Base-by-base conservation (phyloP, 345 rosid genomes). In the Diplotaxis tenuifolia region DNA sequence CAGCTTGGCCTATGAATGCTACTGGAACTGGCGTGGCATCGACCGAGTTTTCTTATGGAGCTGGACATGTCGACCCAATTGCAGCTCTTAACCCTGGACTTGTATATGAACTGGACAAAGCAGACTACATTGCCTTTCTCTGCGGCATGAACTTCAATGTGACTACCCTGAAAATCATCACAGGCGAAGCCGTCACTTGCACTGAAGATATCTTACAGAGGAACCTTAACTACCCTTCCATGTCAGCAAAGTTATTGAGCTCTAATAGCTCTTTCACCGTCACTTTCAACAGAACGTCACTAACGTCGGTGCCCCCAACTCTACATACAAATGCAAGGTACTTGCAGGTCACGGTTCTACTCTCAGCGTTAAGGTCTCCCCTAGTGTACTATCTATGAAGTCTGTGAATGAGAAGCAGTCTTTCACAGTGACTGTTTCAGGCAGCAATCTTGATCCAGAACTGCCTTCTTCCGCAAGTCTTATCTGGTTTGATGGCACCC, bases 401-500 rank as follows among this genome's bases (percentile, higher is more conserved):
- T 15, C 78, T 1, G 11, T 67, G 18, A 42, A 64, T 0, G 86
- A 86, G 77, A 82, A 75, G 74, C 62, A 79, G 53, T 52, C 83
- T 23, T 89, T 88, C 25, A 25, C 3, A 0, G 86, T 85, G 31
- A 50, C 52, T 2, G 84, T 66, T 57, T 2, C 47, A 5, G 72
- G 67, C 4, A 49, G 56, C 2, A 0, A 9, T 19, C 2, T 29
- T 0, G 7, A 40, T 7, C 28, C 34, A 14, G 1, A 14, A 1
- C 2, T 57, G 14, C 59, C 55, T 52, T 75, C 50, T 0, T 78
- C 82, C n/a, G 75, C 70, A 12, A 25, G 73, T 8, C 19, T 78
- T 11, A 75, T 78, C 3, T 82, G 84, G 80, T 78, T 53, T 7
- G 82, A 82, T 32, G 80, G 76, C 4, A 56, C 14, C 3, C 82